Conservation (phyloP, 169 alveolate genomes). For the Plasmodium falciparum region DNA sequence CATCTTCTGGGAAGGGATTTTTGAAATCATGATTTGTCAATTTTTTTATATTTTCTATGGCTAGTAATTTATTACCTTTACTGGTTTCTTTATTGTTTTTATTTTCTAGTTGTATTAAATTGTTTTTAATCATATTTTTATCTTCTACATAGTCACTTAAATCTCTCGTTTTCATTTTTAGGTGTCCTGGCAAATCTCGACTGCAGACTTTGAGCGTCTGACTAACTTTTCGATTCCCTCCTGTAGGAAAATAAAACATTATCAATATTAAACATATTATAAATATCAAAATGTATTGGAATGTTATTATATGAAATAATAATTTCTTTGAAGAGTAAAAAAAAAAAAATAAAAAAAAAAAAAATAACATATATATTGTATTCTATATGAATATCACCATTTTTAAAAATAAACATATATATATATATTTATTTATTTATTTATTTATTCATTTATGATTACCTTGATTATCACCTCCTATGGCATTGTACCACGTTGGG, state of each 20-base stretch:
- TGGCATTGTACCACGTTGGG: slow-evolving; percentile 89
- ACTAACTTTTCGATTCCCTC: slow-evolving; percentile 76
- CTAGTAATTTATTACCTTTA: slow-evolving; percentile 17
- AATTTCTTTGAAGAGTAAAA: neutral
- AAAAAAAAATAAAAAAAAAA: neutral
- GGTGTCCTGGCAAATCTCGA: slow-evolving; percentile 85
- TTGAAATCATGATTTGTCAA: slow-evolving; percentile 37
- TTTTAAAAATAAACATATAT: neutral
- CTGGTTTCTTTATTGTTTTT: neutral
- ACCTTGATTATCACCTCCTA: slow-evolving; percentile 85
- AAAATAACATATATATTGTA: too few relatives aligned
- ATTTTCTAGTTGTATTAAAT: slow-evolving; percentile 56
- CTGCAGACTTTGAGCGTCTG: slow-evolving; percentile 85
- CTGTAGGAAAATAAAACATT: slow-evolving; percentile 7
- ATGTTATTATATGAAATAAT: neutral
- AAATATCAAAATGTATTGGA: neutral
- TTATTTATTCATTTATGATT: neutral
- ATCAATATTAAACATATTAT: neutral
- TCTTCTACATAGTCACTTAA: slow-evolving; percentile 67
- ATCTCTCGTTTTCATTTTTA: slow-evolving; percentile 82
- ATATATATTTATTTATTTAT: neutral
- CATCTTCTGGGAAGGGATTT: slow-evolving; percentile 75
- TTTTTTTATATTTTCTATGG: slow-evolving; percentile 72
- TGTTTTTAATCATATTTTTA: slow-evolving; percentile 34
- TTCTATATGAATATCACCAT: neutral